Conservation (phyloP, 306 rosid species). For the apple (Malus domestica) region DNA sequence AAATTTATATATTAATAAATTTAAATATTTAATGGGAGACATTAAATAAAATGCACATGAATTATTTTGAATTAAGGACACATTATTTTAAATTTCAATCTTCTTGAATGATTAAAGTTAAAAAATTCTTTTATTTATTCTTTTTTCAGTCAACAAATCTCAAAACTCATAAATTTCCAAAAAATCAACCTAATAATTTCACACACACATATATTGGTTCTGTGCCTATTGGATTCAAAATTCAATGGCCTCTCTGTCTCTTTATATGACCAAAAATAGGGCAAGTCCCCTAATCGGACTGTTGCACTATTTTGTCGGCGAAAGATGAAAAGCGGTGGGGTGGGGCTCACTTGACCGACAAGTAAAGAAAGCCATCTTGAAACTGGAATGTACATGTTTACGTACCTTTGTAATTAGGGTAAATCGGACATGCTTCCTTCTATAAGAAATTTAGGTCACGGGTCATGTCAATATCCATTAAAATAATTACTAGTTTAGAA, state of each 20-base stretch:
- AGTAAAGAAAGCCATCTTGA: conserved; percentile 7
- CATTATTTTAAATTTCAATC: no score
- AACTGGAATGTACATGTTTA: neutral
- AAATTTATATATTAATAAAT: no score
- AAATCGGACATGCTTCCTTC: neutral
- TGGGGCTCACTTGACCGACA: conserved; percentile 39
- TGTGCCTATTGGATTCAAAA: neutral
- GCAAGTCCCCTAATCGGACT: neutral
- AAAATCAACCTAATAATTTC: no score
- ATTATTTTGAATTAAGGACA: no score
- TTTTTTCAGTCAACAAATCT: no score
- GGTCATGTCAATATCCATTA: neutral
- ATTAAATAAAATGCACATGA: no score
- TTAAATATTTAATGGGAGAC: no score
- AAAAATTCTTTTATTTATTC: no score
- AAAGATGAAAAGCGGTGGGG: neutral
- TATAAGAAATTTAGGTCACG: neutral
- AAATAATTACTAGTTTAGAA: neutral
- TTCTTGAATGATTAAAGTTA: no score
- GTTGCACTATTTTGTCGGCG: conserved; percentile 56
- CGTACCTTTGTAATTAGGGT: neutral
- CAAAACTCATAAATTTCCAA: no score
- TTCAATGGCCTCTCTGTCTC: conserved; percentile 2
- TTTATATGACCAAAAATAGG: conserved; percentile 15
- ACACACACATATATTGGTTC: no score